A percentile compares a stretch with the other conserved stretches of the same genome.
Conservation (phyloP, 2,329 filamentous ascomycete genomes). For the Mycosphaerella sp. region DNA sequence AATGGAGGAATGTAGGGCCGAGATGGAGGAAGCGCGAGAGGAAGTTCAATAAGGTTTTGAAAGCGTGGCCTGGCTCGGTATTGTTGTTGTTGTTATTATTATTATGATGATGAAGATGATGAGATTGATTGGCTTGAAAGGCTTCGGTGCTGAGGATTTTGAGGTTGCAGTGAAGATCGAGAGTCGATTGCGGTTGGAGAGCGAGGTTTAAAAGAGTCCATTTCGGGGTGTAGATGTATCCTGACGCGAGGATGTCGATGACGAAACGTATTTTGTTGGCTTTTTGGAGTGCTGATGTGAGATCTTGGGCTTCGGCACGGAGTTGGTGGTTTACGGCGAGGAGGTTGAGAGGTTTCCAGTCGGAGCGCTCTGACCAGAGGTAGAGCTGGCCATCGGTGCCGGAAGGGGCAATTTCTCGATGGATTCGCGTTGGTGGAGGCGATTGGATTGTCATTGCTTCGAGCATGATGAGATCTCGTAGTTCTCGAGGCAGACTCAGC, state of each 20-base stretch:
- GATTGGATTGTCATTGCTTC: constrained; percentile 7
- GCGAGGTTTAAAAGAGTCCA: constrained; percentile 21
- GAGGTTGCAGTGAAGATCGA: constrained; percentile 23
- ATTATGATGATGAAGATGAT: too few relatives aligned
- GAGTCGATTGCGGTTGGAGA: constrained; percentile 2
- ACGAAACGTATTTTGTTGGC: constrained; percentile 10
- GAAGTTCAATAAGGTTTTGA: constrained; percentile 19
- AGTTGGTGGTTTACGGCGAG: constrained; percentile 17
- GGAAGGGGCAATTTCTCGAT: constrained; percentile 11
- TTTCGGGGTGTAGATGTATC: constrained; percentile 22
- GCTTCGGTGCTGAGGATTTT: constrained; percentile 26
- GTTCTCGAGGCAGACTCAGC: constrained; percentile 22
- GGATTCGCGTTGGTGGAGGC: constrained; percentile 6
- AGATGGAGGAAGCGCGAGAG: constrained; percentile 22
- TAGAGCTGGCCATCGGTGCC: constrained; percentile 15
- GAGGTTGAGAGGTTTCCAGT: constrained; percentile 10
- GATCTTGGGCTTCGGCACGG: constrained; percentile 17
- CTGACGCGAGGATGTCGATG: constrained; percentile 24
- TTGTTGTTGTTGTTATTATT: neutral
- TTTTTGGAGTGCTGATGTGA: constrained; percentile 14
- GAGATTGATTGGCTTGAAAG: constrained; percentile 21
- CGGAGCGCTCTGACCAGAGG: constrained; percentile 14
- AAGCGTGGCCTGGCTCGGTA: constrained; percentile 17
- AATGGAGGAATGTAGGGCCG: constrained; percentile 19
- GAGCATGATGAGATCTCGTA: constrained; percentile 24